Percentiles rank a stretch among this genome's conserved stretches.
phyloP scores from a whole-genome alignment of 371 early-diverging fungal species.

The Dichotomocladium elegans region DNA sequence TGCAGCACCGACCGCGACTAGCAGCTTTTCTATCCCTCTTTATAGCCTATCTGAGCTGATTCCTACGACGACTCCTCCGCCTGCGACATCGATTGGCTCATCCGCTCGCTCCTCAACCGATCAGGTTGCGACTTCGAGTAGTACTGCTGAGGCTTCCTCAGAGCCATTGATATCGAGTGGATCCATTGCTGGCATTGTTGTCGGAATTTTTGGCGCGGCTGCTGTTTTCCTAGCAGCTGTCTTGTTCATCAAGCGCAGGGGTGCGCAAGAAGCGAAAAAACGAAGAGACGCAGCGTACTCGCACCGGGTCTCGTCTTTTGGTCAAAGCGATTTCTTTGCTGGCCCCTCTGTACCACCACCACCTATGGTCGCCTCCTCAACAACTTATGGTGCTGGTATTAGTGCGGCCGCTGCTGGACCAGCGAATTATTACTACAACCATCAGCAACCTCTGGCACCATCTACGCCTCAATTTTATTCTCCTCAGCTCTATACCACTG shows the following conservation, averaged over 20 bases:
- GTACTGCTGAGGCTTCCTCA: no score
- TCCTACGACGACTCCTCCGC: neutral
- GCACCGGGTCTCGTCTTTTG: constrained; percentile 6
- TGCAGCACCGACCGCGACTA: neutral
- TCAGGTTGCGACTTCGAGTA: neutral
- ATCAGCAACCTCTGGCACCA: neutral
- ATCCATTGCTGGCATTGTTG: constrained; percentile 6
- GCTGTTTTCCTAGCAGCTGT: neutral
- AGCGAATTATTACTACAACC: neutral
- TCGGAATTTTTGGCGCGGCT: neutral
- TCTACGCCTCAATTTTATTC: neutral
- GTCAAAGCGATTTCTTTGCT: constrained; percentile 3
- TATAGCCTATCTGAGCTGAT: neutral
- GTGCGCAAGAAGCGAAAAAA: neutral
- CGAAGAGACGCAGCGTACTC: neutral
- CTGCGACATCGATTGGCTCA: neutral
- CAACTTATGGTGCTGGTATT: neutral
- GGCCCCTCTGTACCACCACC: neutral
- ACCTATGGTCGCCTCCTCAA: neutral
- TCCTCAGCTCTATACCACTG: neutral
- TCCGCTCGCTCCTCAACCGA: neutral
- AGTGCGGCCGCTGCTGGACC: neutral
- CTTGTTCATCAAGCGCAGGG: neutral
- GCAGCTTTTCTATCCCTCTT: no score
- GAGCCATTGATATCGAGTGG: constrained; percentile 4